These are phyloP conservation scores for Sporisorium exsertum DNA, from an alignment of 1,284 basidiomycete genomes.

Conservation along the genomic window DNA sequence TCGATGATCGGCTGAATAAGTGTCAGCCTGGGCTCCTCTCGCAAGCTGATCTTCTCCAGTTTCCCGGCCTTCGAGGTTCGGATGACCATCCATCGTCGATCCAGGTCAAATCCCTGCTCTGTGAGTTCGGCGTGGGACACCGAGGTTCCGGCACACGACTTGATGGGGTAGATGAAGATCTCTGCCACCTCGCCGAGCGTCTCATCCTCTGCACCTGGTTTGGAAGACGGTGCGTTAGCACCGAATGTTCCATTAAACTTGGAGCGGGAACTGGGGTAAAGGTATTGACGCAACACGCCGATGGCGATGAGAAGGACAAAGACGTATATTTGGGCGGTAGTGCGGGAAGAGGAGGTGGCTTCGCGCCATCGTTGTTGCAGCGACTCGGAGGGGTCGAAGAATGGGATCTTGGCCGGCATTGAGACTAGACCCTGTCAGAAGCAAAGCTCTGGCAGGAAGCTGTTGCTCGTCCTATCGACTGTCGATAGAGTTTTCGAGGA, in stretches of 20 bases:
- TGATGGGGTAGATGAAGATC: conserved; percentile 60
- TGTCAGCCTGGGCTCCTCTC: conserved; percentile 52
- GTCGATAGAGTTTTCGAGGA: neutral
- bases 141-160: conserved; percentile 47
- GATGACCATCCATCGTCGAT: conserved; percentile 58
- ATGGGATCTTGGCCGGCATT: conserved; percentile 48
- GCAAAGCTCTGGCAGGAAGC: neutral
- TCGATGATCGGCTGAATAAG: conserved; percentile 47
- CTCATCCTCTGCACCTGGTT: conserved; percentile 44
- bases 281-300: conserved; percentile 27
- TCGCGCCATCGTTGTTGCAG: conserved; percentile 35
- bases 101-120: conserved; percentile 53
- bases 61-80: conserved; percentile 5
- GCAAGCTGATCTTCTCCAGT: conserved; percentile 35
- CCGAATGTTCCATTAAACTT: conserved; percentile 2
- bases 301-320: conserved; percentile 34
- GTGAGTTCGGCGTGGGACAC: conserved; percentile 23
- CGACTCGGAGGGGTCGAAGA: conserved; percentile 31
- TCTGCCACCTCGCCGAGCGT: conserved; percentile 42
- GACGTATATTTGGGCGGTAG: conserved; percentile 42
- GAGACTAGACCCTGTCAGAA: neutral
- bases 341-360: conserved; percentile 18
- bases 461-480: neutral
- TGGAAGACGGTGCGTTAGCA: neutral
- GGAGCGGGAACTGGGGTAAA: conserved; percentile 9